These are phyloP conservation scores for Ophiocordyceps camponoti-rufipedis DNA, from an alignment of 2,329 filamentous ascomycete species.

Conservation along the genomic window DNA sequence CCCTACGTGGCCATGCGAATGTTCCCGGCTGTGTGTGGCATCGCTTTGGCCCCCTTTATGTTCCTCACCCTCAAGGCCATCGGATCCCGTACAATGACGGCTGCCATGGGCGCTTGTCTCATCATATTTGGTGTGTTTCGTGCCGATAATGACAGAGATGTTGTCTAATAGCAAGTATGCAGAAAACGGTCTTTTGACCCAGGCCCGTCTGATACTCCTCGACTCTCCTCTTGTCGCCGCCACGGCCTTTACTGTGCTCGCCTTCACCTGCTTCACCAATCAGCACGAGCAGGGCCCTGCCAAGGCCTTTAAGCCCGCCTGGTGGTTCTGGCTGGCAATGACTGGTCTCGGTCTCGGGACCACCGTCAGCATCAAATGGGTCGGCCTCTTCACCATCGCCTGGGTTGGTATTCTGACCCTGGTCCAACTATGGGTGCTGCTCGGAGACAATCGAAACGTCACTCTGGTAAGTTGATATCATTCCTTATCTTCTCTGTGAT, in stretches of 20 bases:
- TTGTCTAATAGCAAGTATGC: background rate
- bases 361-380: constrained; percentile 95
- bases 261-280: constrained; percentile 88
- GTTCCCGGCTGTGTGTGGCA: constrained; percentile 76
- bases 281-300: constrained; percentile 85
- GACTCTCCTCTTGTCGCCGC: constrained; percentile 89
- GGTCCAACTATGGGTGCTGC: constrained; percentile 84
- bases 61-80: constrained; percentile 85
- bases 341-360: constrained; percentile 78
- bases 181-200: constrained; percentile 93
- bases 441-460: constrained; percentile 76
- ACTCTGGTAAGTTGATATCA: constrained; percentile 40
- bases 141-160: background rate
- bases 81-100: constrained; percentile 75
- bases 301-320: constrained; percentile 72
- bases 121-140: constrained; percentile 61
- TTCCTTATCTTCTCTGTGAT: background rate
- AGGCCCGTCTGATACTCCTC: constrained; percentile 87
- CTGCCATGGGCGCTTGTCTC: constrained; percentile 64
- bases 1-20: constrained; percentile 97
- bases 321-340: constrained; percentile 95
- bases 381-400: constrained; percentile 93
- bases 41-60: constrained; percentile 77
- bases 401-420: constrained; percentile 89
- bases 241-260: constrained; percentile 77